Evolutionary conservation across 257 asterid genomes (phyloP).

Genomic region (Plectranthus barbatus): DNA sequence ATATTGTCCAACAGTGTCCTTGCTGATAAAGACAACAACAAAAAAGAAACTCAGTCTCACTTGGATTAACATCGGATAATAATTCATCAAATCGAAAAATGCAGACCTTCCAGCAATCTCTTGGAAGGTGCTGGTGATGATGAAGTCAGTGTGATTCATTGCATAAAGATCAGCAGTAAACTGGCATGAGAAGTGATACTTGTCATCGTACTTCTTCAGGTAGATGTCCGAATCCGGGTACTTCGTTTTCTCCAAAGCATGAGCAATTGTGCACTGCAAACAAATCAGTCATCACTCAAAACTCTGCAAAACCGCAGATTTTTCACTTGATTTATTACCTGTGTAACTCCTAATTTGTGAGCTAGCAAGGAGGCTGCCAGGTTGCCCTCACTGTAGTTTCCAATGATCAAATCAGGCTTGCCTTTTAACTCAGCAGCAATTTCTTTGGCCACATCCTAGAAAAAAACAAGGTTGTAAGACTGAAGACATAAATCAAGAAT

Average conservation of each 20-base stretch:
- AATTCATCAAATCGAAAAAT: background rate
- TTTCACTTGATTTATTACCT: conserved; percentile 27
- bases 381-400: conserved; percentile 96
- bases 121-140: conserved; percentile 96
- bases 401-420: conserved; percentile 87
- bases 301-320: background rate
- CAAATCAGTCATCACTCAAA: background rate
- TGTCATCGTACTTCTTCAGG: conserved; percentile 70
- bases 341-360: conserved; percentile 94
- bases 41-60: background rate
- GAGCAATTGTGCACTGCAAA: conserved; percentile 83
- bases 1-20: conserved; percentile 96
- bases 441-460: conserved; percentile 86
- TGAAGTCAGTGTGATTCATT: conserved; percentile 96
- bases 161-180: conserved; percentile 94
- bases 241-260: conserved; percentile 91
- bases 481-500: background rate
- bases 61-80: background rate
- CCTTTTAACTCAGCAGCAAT: conserved; percentile 64
- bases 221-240: conserved; percentile 88
- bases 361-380: conserved; percentile 92
- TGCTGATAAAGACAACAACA: conserved; percentile 33
- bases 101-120: conserved; percentile 92
- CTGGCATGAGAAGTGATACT: conserved; percentile 94
- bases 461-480: conserved; percentile 6